phyloP scores from a whole-genome alignment of 2,329 filamentous ascomycete genomes.

The Alternaria brassicae region DNA sequence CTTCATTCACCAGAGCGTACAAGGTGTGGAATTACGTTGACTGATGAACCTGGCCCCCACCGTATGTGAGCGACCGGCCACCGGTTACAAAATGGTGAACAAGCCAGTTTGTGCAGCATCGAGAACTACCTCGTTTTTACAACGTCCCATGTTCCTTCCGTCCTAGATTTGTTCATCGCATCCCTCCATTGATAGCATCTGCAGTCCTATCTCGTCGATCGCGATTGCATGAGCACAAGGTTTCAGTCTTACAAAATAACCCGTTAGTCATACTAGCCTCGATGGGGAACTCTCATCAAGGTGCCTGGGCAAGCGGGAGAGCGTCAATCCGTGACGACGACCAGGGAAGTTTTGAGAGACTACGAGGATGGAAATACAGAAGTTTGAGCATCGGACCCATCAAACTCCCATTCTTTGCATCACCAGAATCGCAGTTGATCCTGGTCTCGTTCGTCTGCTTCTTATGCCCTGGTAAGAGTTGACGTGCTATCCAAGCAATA shows the following conservation, averaged over 20 bases:
- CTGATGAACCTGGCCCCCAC: neutral
- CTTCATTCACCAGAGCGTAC: neutral
- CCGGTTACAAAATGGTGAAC: neutral
- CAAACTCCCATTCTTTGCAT: conserved; percentile 55
- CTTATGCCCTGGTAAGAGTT: conserved; percentile 51
- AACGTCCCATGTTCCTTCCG: neutral
- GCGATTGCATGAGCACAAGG: neutral
- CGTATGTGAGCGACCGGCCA: neutral
- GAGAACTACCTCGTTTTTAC: neutral
- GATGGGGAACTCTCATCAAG: neutral
- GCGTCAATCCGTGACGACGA: conserved; percentile 4
- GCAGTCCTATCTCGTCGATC: neutral
- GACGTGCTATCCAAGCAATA: neutral
- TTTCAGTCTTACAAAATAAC: neutral
- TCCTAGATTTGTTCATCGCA: neutral
- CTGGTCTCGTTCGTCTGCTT: conserved; percentile 59
- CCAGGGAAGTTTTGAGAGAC: conserved; percentile 20
- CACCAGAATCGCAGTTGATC: conserved; percentile 54
- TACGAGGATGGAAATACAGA: conserved; percentile 54
- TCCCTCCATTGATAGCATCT: neutral
- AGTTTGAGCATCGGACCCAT: conserved; percentile 48
- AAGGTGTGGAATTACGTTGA: neutral
- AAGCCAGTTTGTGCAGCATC: neutral
- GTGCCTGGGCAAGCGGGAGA: neutral
- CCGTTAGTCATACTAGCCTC: neutral